These are phyloP conservation scores for Lyophyllum semitale DNA, from an alignment of 768 basidiomycete species.

Conservation along the genomic window DNA sequence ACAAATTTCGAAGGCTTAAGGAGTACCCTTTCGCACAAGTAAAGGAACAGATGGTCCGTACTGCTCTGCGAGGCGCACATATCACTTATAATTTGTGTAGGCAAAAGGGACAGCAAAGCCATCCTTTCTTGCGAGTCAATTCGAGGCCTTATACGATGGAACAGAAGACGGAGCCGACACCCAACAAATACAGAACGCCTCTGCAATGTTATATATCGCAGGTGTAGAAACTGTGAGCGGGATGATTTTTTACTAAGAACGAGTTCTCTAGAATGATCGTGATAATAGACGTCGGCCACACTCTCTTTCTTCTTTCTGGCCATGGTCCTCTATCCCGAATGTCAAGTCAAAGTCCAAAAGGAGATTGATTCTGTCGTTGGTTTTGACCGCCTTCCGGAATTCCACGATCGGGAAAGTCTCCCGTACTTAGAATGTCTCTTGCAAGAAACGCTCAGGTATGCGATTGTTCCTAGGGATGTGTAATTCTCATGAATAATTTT, in stretches of 20 bases:
- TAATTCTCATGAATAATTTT: too few species aligned
- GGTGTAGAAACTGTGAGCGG: conserved; percentile 17
- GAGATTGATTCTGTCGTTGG: conserved; percentile 32
- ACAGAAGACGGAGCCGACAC: not conserved
- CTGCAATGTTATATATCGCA: conserved; percentile 5
- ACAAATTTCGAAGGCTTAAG: conserved; percentile 4
- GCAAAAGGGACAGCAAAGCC: conserved; percentile 10
- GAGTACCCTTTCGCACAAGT: conserved; percentile 19
- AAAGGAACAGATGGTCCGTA: conserved; percentile 13
- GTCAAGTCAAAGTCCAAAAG: conserved; percentile 27
- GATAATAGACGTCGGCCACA: conserved; percentile 18
- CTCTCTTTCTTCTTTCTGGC: conserved; percentile 27
- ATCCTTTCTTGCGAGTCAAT: conserved; percentile 12
- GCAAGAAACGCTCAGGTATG: conserved; percentile 20
- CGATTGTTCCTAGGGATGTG: conserved; percentile 5
- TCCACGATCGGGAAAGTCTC: conserved; percentile 4
- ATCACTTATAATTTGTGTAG: not conserved
- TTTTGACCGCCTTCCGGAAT: conserved; percentile 20
- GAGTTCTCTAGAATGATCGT: not conserved
- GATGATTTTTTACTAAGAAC: not conserved
- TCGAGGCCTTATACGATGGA: conserved; percentile 2
- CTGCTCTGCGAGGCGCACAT: not conserved
- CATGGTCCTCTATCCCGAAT: conserved; percentile 31
- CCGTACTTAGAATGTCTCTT: conserved; percentile 14
- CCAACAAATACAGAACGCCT: conserved; percentile 5